phyloP scores from a whole-genome alignment of 305 asterid genomes.

The Andrographis paniculata region DNA sequence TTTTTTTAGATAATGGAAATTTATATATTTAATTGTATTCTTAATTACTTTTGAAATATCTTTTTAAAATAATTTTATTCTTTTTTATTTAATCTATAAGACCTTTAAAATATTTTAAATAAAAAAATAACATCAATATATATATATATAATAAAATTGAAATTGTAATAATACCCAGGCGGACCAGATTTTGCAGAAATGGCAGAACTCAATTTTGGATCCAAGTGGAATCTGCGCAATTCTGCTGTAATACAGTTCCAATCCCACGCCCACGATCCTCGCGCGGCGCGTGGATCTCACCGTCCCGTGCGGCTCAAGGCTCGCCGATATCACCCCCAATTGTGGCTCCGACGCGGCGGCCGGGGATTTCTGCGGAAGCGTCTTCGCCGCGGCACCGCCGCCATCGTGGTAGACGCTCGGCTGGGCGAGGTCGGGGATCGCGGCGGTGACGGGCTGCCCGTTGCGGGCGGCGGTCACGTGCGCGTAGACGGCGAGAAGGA shows the following conservation, averaged over 20 bases:
- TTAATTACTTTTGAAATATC: no score
- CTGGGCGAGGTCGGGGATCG: slow-evolving; percentile 64
- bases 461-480: slow-evolving; percentile 54
- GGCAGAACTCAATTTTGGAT: slow-evolving; percentile 70
- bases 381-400: slow-evolving; percentile 19
- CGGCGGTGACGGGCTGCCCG: slow-evolving; percentile 53
- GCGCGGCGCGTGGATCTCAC: slow-evolving; percentile 67
- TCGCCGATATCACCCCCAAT: slow-evolving; percentile 50
- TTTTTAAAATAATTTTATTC: no score
- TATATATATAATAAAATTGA: no score
- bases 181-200: slow-evolving; percentile 57
- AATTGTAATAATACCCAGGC: no score
- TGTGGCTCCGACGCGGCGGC: slow-evolving; percentile 52
- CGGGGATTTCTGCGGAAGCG: slow-evolving; percentile 20
- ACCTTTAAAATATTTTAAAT: no score
- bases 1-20: no score
- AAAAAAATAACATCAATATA: no score
- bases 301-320: slow-evolving; percentile 62
- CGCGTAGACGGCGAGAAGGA: slow-evolving; percentile 68
- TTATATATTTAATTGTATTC: no score
- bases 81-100: no score
- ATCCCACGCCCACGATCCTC: slow-evolving; percentile 63
- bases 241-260: slow-evolving; percentile 46
- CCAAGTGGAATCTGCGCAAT: slow-evolving; percentile 48
- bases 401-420: slow-evolving; percentile 72